Evolutionary conservation across 805 yeast genomes (phyloP), one percentile per base, ranked within the genome.

Genomic region (Hanseniaspora thailandica): DNA sequence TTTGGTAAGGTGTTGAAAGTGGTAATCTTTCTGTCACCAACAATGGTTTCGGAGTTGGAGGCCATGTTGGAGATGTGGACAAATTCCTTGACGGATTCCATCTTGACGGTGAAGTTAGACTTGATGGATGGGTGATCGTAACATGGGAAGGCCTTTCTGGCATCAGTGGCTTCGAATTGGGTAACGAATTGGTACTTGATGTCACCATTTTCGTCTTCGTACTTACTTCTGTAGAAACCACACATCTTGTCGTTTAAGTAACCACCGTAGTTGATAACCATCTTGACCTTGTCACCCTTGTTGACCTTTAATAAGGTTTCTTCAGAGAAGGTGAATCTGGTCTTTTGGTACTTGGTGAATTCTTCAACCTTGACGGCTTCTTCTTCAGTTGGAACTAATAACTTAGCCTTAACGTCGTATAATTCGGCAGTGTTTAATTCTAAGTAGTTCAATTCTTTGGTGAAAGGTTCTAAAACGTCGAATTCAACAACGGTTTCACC

Each of bases 111-210:
- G 62, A 82, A 85, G 48, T 79, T 72, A 23, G 93, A 86, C 69
- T 85, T 85, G 56, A 82, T 74, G 54, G 84, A 78, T 22, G 95
- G 94, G 65, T 84, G 93, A 67, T 85, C 95, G 61, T 81, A 83
- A 63, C 84, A 84, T 33, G 95, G 95, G 74, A 85, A 85, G 9
- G 93, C 93, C 61, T 87, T 76, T 61, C 95, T 79, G 60, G 90
- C 86, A 63, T 85, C 93, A 20, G 90, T 82, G 23, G 94, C 81
- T 69, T 85, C 94, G 78, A 85, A 81, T 68, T 85, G 95, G 44
- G 94, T 84, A 45, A 89, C 81, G 43, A 87, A 86, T 75, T 84
- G 73, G 65, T 82, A 81, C 62, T 80, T 81, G 38, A 79, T 80
- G 55, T 73, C 72, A 22, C 86, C 84, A 57, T 82, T 74, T 57